These are phyloP conservation scores for Mediolabrus comicus DNA, from an alignment of 108 stramenopile species.

Conservation along the genomic window DNA sequence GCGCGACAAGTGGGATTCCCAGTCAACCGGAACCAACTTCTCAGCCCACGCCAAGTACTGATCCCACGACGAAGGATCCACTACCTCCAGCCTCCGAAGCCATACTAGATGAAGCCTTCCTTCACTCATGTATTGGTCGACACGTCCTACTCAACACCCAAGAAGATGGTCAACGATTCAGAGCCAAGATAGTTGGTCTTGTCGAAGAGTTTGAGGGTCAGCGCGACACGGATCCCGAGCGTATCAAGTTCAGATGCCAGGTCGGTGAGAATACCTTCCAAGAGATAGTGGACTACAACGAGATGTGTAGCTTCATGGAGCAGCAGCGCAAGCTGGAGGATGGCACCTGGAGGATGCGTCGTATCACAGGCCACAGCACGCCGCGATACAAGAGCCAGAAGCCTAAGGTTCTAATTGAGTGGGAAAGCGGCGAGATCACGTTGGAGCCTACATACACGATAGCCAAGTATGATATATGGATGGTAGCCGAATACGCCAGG, in stretches of 20 bases:
- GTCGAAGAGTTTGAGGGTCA: not conserved
- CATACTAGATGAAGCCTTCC: conserved; percentile 13
- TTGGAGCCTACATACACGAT: not conserved
- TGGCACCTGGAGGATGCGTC: not conserved
- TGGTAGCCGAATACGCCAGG: no score
- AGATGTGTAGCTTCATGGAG: not conserved
- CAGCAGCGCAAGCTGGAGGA: not conserved
- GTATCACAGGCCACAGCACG: not conserved
- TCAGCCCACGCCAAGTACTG: not conserved
- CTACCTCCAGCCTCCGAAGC: not conserved
- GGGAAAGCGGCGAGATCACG: conserved; percentile 10
- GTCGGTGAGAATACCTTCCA: not conserved
- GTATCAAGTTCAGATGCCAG: not conserved
- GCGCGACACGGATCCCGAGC: not conserved
- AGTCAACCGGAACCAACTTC: not conserved
- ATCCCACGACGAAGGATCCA: not conserved
- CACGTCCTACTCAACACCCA: not conserved
- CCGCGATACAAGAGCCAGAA: not conserved
- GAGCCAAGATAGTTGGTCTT: not conserved
- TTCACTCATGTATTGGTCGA: no score
- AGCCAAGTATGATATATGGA: not conserved
- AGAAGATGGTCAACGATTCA: not conserved
- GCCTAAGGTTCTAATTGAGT: not conserved
- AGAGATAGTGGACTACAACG: not conserved
- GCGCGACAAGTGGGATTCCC: no score